These are phyloP conservation scores for Claviceps maximensis DNA, from an alignment of 2,329 filamentous ascomycete species.

Conservation along the genomic window DNA sequence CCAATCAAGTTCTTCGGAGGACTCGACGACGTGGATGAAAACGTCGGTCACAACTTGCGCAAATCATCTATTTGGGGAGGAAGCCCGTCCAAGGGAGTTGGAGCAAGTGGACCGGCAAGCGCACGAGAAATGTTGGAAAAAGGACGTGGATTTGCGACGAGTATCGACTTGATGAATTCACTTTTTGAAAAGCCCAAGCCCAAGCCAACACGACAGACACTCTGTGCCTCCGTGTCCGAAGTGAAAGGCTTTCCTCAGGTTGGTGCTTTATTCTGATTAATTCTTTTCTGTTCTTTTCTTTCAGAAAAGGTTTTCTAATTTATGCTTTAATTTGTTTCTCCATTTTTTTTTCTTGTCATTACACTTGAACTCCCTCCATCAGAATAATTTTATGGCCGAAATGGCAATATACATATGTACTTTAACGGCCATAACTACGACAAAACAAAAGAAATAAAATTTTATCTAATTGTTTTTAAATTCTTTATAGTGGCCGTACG, in stretches of 20 bases:
- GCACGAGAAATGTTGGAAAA: slow-evolving; percentile 27
- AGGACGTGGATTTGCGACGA: slow-evolving; percentile 63
- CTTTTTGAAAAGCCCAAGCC: slow-evolving; percentile 65
- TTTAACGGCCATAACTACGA: slow-evolving; percentile 8
- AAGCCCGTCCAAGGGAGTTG: slow-evolving; percentile 17
- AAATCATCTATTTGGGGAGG: slow-evolving; percentile 24
- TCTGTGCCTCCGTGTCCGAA: slow-evolving; percentile 32
- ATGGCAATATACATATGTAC: background rate
- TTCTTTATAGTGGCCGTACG: slow-evolving; percentile 64
- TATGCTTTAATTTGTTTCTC: too few species aligned
- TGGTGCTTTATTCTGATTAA: slow-evolving; percentile 41
- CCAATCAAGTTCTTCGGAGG: slow-evolving; percentile 17
- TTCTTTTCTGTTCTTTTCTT: slow-evolving; percentile 8
- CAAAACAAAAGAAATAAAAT: slow-evolving; percentile 27
- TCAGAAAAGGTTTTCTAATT: background rate
- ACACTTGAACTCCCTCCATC: slow-evolving; percentile 3
- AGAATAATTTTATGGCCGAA: slow-evolving; percentile 11
- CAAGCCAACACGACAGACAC: slow-evolving; percentile 42
- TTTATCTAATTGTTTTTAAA: slow-evolving; percentile 15
- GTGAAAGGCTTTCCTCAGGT: slow-evolving; percentile 73
- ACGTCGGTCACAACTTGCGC: slow-evolving; percentile 36
- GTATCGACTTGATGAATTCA: slow-evolving; percentile 93
- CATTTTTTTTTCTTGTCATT: background rate
- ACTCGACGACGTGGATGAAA: slow-evolving; percentile 16
- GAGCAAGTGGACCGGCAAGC: slow-evolving; percentile 16